phyloP scores from a whole-genome alignment of 1,284 basidiomycete genomes.

The Bothia castanella region DNA sequence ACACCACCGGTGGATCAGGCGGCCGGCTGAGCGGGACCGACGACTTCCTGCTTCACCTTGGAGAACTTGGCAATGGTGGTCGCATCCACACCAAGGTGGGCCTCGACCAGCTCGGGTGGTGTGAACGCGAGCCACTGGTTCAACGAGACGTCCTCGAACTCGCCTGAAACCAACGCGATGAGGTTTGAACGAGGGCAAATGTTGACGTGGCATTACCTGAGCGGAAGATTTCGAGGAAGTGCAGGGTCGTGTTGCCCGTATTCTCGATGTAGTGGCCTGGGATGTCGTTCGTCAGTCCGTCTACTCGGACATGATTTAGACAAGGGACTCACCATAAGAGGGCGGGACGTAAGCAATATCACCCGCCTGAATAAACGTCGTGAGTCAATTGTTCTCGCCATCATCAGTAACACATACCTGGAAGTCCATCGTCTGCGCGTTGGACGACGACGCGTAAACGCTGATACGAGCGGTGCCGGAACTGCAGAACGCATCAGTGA shows the following conservation, averaged over 20 bases:
- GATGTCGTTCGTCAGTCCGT: background rate
- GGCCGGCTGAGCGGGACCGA: conserved; percentile 21
- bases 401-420: conserved; percentile 26
- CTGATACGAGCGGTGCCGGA: conserved; percentile 47
- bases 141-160: conserved; percentile 44
- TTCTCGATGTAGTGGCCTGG: conserved; percentile 68
- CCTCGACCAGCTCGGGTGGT: conserved; percentile 52
- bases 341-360: conserved; percentile 58
- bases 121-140: conserved; percentile 55
- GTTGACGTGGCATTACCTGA: conserved; percentile 37
- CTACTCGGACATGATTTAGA: background rate
- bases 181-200: background rate
- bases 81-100: conserved; percentile 47
- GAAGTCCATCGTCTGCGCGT: conserved; percentile 45
- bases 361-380: conserved; percentile 39
- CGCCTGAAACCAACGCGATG: conserved; percentile 19
- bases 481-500: conserved; percentile 26
- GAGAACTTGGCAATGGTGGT: conserved; percentile 41
- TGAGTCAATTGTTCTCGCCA: background rate
- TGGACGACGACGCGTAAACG: conserved; percentile 36
- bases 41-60: conserved; percentile 32
- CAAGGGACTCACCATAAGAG: conserved; percentile 39
- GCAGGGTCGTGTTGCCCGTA: conserved; percentile 56
- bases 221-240: conserved; percentile 61
- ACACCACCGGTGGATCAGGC: background rate